Evolutionary conservation across 2,329 filamentous ascomycete species (phyloP), one percentile per base, ranked within the genome.

Genomic region (Ophiosphaerella herpotricha): DNA sequence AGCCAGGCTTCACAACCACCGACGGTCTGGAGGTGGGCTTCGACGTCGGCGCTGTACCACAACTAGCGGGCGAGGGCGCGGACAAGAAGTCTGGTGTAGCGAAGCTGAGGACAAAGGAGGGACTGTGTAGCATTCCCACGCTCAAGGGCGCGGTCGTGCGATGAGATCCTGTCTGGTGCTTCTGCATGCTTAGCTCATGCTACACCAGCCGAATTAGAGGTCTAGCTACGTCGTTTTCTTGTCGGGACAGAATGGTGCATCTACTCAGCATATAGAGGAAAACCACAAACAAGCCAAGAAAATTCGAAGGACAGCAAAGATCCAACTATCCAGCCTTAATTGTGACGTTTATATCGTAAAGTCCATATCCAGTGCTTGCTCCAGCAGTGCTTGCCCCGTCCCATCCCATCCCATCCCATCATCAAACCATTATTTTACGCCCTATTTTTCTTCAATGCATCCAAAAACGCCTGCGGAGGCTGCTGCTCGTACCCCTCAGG

Each of bases 1-100:
- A 97, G 81, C 91, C 92, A 1, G 94, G 93, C 0, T 97, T 97
- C 78, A 96, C 90, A 26, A 99, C 93, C 7, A 96, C 88, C 1
- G 87, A 88, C 7, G 76, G 75, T 39, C 80, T 93, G 43, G 89
- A 92, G 75, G 93, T 96, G 32, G 91, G 83, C 0, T 99, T 97
- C 71, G 89, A 97, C 67, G 89, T 89, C 3, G 82, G 77, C 38
- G 85, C 80, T 39, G 90, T 96, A 32, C 87, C 90, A 75, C 85
- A 88, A 74, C 78, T 93, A 51, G 86, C 87, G 67, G 88, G 88
- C 73, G 83, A 86, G 55, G 89, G 82, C 41, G 79, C 81, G 60
- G 75, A 75, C 37, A 82, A 77, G 61, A 82, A 81, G 73, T 78
- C 76, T 36, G 77, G 77, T 33, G 67, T 85, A 29, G 83, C 81